Base-by-base conservation (phyloP, 2,329 filamentous ascomycete genomes). In the Aspergillus brasiliensis region DNA sequence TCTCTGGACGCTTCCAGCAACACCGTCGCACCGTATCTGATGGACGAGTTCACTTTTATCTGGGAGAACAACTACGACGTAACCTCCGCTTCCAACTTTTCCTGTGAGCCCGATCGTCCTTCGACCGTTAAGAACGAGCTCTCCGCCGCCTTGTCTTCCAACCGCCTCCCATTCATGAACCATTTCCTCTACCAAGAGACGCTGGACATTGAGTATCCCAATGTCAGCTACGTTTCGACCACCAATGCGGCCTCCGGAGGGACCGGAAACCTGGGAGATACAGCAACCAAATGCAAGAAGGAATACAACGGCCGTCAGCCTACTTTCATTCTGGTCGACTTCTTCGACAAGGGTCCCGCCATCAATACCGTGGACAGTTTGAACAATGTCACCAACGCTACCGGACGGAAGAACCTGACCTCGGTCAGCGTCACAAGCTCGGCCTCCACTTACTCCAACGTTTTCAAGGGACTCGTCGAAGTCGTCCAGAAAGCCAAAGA, bases 321-420 rank as follows among this genome's bases (percentile, higher is more conserved):
- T n/a, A 87, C 82, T 3, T 93, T 91, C 67, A 82, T 91, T 19
- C 81, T 95, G 8, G 90, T 94, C 1, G 91, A 96, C 75, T 94
- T 92, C 74, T 92, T 88, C 74, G 88, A 91, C 72, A 82, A 87
- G 60, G 91, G 88, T 0, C 86, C 88, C 0, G 85, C 89, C 31
- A 85, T 95, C 57, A 80, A 82, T 6, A 87, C 88, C 0, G 88
- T 90, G 2, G 91, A 95, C 75, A 75, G 69, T 48, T 74, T 92
- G 69, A 94, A 94, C 73, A 77, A 78, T 4, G 79, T 86, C n/a
- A 75, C 72, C 6, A 68, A 73, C 27, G 69, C 80, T 1, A 75
- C 80, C 6, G 83, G 82, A 10, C 75, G 82, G 38, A 75, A 66
- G 53, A 62, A 73, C 8, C 62, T 75, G 6, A 72, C 74, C 21